Evolutionary conservation across 108 stramenopile species (phyloP), one percentile per base, ranked within the genome.

Genomic region (Skeletonema menzelii): DNA sequence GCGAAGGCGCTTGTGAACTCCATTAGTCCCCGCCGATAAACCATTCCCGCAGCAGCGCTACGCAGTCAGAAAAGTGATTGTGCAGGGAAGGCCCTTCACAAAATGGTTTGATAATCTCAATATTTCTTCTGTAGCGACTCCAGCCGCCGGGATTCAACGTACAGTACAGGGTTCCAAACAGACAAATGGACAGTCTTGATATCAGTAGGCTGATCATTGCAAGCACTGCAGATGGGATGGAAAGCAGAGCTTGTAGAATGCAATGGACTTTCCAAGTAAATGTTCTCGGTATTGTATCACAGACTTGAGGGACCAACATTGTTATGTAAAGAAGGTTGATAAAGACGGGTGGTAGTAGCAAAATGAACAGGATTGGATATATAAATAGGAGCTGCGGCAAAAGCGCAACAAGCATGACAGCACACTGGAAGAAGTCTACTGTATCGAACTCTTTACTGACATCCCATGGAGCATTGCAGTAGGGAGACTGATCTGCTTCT

Each of bases 1-100:
- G 67, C n/a, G 24, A 69, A 69, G 38, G 53, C 55, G 56, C 67
- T 69, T 30, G 56, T 58, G 26, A 69, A 69, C 35, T 69, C 67
- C 34, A 69, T 4, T 4, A 69, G 12, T 5, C 67, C 67, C 37
- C 67, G 37, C 0, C 67, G 67, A 37, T 69, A 55, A 4, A 69
- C 67, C 67, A 69, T 69, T 37, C 56, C 56, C 3, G 67, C 67
- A 37, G 37, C 56, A 22, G 49, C 67, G 67, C 34, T 24, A 69
- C 37, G 14, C 44, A 57, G 3, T 69, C 67, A 38, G 56, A 13
- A 57, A 69, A 69, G 56, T 69, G 37, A 22, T 22, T 24, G 20
- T 10, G 8, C 19, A 69, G 22, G 10, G 32, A 19, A 3, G 67
- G 67, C 30, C 67, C 67, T 15, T 13, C 30, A 24, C 55, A 34